Evolutionary conservation across 169 alveolate genomes (phyloP), one percentile per base, ranked within the genome.

Genomic region (Cystoisospora suis): DNA sequence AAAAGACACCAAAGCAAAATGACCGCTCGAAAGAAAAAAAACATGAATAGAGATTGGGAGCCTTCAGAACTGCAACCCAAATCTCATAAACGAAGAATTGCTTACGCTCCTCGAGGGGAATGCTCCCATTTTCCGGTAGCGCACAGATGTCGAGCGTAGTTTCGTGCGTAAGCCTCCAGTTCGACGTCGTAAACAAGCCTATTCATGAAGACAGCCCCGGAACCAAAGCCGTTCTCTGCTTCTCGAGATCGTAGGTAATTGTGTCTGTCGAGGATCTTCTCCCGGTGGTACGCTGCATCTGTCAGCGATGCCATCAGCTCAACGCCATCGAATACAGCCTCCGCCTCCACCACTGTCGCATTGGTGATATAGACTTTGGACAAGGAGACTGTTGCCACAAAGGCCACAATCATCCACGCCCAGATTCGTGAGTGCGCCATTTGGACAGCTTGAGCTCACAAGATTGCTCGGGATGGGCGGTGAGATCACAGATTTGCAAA

Each of bases 161-260:
- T 93, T 3, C 92, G 89, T 44, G 95, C 95, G 75, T 93, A 93
- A 17, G 92, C 93, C 40, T 93, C 95, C 69, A 93, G 36, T 38
- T 91, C 93, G 47, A 87, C 88, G 45, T 93, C 95, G 65, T 93
- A 93, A 17, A 91, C 89, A 23, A 93, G 88, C 42, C 94, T 90
- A 36, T 85, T 80, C 95, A 93, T 93, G 65, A 47, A 93, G 15
- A 93, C 94, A 56, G 95, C 95, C 69, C 91, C 91, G 36, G 29
- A 29, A 59, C 91, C 91, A 49, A 49, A 86, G 29, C 81, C 91
- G 36, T 85, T 77, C 27, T 38, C 89, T 47, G 95, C 95, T 44
- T 93, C 95, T 29, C 85, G 81, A 12, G 95, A 89, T 36, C 95
- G 81, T 40, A 93, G 88, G 75, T 88, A 79, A 49, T 93, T 93